These are phyloP conservation scores for Aspergillus candidus DNA, from an alignment of 2,329 filamentous ascomycete species.

Conservation along the genomic window DNA sequence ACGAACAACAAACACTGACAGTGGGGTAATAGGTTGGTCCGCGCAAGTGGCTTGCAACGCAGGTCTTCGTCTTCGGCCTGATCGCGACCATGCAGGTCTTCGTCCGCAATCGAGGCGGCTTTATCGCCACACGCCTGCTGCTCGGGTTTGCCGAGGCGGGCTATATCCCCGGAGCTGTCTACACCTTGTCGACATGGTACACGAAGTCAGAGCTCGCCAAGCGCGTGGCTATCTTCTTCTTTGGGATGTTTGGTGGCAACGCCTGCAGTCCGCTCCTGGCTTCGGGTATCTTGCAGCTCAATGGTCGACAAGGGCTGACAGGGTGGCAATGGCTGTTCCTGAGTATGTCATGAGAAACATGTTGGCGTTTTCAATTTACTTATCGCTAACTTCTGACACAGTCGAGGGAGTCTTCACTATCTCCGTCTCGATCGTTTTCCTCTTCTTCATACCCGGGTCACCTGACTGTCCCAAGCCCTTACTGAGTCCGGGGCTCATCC, in stretches of 20 bases:
- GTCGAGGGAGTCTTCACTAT: slow-evolving; percentile 52
- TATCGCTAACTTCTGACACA: slow-evolving; percentile 5
- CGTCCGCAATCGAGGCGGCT: slow-evolving; percentile 43
- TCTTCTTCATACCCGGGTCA: slow-evolving; percentile 32
- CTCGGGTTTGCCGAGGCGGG: slow-evolving; percentile 51
- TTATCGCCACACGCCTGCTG: slow-evolving; percentile 47
- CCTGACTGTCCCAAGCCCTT: too few relatives aligned
- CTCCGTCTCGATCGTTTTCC: slow-evolving; percentile 34
- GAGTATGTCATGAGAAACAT: background rate
- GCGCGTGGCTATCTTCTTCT: slow-evolving; percentile 10
- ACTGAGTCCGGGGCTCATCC: too few relatives aligned
- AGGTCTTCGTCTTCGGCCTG: slow-evolving; percentile 50
- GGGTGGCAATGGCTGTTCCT: slow-evolving; percentile 12
- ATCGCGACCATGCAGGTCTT: slow-evolving; percentile 53
- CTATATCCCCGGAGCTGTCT: slow-evolving; percentile 47
- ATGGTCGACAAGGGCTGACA: slow-evolving; percentile 1
- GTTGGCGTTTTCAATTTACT: too few relatives aligned
- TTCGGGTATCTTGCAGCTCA: slow-evolving; percentile 7
- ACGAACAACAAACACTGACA: too few relatives aligned
- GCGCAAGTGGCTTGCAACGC: slow-evolving; percentile 49
- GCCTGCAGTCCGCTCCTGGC: slow-evolving; percentile 7
- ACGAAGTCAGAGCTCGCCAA: slow-evolving; percentile 5
- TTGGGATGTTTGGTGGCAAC: slow-evolving; percentile 8
- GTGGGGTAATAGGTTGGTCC: slow-evolving; percentile 43
- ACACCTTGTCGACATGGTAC: slow-evolving; percentile 6